Evolutionary conservation across 176 grass and related monocot species (phyloP), one percentile per base, ranked within the genome.

Genomic region (Triticum monococcum): DNA sequence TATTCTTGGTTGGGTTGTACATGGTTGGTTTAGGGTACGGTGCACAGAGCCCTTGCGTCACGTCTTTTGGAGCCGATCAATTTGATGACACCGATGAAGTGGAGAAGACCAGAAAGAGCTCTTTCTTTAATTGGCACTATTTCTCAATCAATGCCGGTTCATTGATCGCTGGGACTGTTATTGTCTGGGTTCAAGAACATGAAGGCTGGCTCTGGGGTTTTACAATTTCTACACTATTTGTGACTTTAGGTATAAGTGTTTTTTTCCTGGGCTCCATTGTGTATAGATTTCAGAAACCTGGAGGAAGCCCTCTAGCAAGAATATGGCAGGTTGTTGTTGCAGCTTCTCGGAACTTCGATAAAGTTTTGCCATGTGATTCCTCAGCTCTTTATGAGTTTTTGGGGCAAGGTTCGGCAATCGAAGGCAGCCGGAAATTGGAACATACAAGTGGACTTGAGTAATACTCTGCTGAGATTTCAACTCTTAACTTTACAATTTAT

Each of bases 271-370:
- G 95, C 46, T 85, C 87, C 24, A 87, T 46, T 68, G 56, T 95
- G 28, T 97, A 97, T 86, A 89, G 95, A 84, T 95, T 91, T 91
- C 91, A 93, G 54, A 97, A 95, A 81, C 91, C 92, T 79, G 91
- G 92, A 84, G 89, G 93, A 63, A 98, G 92, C 87, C 95, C 95
- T 75, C 48, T 97, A 59, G 57, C 79, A 25, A 92, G 92, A 82
- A 73, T 91, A 76, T 98, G 82, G 30, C 92, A 95, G 79, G 92
- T 98, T 69, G 33, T 93, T 63, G 40, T 90, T 72, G 86, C 91
- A 5, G 89, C 89, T 79, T 41, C 89, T 86, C 75, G 54, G 76
- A 98, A 95, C 36, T 90, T 82, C 13, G 81, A 89, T 66, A 78
- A 88, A 79, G 65, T 46, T 56, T 82, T 89, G 56, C 93, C 91